Percentiles rank a stretch among this genome's conserved stretches.
These are phyloP conservation scores for Dothiorella sarmentorum DNA, from an alignment of 2,329 filamentous ascomycete genomes.

Conservation along the genomic window DNA sequence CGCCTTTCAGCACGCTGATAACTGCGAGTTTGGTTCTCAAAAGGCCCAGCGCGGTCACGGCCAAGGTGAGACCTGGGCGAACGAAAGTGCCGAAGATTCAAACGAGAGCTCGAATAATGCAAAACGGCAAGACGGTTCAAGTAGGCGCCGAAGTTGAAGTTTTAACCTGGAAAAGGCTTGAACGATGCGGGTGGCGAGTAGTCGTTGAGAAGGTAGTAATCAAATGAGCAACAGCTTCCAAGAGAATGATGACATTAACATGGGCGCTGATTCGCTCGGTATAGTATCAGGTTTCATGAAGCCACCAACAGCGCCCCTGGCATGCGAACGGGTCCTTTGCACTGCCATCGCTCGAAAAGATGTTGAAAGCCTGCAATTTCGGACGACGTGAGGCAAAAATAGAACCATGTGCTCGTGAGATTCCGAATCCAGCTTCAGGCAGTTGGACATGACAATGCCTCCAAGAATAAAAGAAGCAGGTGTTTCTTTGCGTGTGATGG, in stretches of 20 bases:
- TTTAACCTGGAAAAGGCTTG: slow-evolving; percentile 65
- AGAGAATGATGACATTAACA: neutral
- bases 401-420: neutral
- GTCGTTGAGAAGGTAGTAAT: too few relatives aligned
- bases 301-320: neutral
- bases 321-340: neutral
- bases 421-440: too few relatives aligned
- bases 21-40: slow-evolving; percentile 38
- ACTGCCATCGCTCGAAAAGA: neutral
- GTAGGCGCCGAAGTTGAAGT: slow-evolving; percentile 53
- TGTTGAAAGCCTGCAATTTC: neutral
- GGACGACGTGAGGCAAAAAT: neutral
- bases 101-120: slow-evolving; percentile 36
- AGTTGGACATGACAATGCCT: too few relatives aligned
- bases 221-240: too few relatives aligned
- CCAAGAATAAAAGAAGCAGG: too few relatives aligned
- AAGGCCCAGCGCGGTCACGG: slow-evolving; percentile 36
- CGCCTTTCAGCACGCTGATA: slow-evolving; percentile 35
- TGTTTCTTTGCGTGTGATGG: too few relatives aligned
- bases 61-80: slow-evolving; percentile 38
- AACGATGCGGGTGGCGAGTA: too few relatives aligned
- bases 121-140: slow-evolving; percentile 39
- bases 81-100: slow-evolving; percentile 41
- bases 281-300: neutral
- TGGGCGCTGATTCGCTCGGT: neutral